Evolutionary conservation across 176 grass and related monocot species (phyloP).

Genomic region (Guadua angustifolia): DNA sequence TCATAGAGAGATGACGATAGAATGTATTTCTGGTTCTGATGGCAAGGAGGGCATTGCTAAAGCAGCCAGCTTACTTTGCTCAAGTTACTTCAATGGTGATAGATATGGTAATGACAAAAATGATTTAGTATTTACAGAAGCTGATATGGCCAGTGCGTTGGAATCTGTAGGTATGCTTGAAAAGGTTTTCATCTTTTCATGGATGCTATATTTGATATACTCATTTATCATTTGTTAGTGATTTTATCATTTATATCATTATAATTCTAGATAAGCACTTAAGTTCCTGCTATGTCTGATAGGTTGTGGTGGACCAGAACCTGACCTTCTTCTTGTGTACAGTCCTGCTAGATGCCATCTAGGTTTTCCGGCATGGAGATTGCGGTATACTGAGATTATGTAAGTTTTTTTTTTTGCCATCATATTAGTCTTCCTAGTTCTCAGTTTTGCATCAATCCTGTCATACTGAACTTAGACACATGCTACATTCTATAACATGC

Average conservation of each 20-base stretch:
- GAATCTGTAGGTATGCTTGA: slow-evolving; percentile 69
- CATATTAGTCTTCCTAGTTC: slow-evolving; percentile 6
- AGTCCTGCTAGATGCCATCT: slow-evolving; percentile 84
- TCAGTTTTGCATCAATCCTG: not conserved
- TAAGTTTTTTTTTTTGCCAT: slow-evolving; percentile 47
- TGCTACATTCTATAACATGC: slow-evolving; percentile 26
- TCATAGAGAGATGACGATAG: slow-evolving; percentile 59
- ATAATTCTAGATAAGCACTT: slow-evolving; percentile 11
- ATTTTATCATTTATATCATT: slow-evolving; percentile 29
- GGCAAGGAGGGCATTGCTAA: slow-evolving; percentile 88
- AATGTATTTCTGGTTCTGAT: slow-evolving; percentile 77
- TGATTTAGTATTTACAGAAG: slow-evolving; percentile 60
- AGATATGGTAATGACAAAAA: slow-evolving; percentile 28
- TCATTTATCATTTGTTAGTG: slow-evolving; percentile 10
- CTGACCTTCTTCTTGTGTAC: slow-evolving; percentile 89
- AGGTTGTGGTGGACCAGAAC: slow-evolving; percentile 87
- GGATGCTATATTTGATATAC: slow-evolving; percentile 28
- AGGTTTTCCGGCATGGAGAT: slow-evolving; percentile 95
- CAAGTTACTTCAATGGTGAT: slow-evolving; percentile 51
- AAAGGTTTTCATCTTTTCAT: not conserved
- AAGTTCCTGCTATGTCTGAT: slow-evolving; percentile 31
- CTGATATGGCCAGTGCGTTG: slow-evolving; percentile 65
- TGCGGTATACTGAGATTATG: slow-evolving; percentile 96
- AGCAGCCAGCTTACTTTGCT: slow-evolving; percentile 84
- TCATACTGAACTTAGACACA: slow-evolving; percentile 27